These are phyloP conservation scores for Pythium sp. DNA, from an alignment of 352 stramenopile species.

Conservation along the genomic window DNA sequence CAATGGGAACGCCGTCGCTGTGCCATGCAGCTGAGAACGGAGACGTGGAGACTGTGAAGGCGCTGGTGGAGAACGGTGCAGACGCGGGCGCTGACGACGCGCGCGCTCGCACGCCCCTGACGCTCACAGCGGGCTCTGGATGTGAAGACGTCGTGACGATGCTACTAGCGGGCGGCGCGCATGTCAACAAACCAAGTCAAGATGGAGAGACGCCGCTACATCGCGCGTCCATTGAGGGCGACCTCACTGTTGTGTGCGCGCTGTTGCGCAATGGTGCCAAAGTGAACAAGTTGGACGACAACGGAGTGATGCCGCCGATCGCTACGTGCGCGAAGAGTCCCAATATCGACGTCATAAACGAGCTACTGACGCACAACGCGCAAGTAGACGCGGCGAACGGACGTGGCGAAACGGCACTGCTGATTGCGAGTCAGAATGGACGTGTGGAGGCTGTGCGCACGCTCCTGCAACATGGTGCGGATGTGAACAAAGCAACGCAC, in stretches of 20 bases:
- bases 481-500: neutral
- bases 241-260: neutral
- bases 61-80: conserved; percentile 37
- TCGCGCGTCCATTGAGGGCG: neutral
- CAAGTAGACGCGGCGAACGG: neutral
- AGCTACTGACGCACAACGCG: neutral
- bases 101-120: too few species aligned
- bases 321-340: neutral
- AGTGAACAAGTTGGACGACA: neutral
- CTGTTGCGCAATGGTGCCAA: neutral
- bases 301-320: neutral
- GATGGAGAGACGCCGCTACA: conserved; percentile 2
- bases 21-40: neutral
- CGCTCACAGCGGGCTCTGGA: too few species aligned
- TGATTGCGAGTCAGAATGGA: neutral
- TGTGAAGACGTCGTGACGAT: too few species aligned
- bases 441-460: neutral
- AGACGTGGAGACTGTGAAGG: neutral
- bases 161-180: neutral
- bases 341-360: neutral
- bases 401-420: neutral
- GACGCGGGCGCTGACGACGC: too few species aligned
- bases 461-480: neutral
- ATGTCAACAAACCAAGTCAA: neutral
- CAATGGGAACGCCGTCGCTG: neutral